A percentile compares a stretch with the other conserved stretches of the same genome.
Conservation (phyloP, 345 rosid species). For the Carallia pectinifolia region DNA sequence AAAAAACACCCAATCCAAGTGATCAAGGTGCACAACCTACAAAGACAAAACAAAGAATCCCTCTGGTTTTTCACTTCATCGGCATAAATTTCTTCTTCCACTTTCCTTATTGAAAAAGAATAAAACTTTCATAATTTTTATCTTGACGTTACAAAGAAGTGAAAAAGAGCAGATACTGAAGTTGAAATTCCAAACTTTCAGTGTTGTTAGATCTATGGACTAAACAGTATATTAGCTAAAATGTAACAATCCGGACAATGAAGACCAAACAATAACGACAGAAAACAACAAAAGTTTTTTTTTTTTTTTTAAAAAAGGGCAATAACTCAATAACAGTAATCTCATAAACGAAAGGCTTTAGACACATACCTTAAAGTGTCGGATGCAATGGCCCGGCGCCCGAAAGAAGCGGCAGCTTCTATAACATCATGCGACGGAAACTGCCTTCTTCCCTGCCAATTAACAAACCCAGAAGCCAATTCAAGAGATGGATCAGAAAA, state of each 20-base stretch:
- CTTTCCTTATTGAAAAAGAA: background rate
- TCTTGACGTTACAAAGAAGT: background rate
- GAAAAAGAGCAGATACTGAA: background rate
- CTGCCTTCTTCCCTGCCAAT: constrained; percentile 37
- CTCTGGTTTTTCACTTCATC: background rate
- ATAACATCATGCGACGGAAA: constrained; percentile 19
- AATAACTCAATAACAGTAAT: background rate
- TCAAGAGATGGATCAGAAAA: background rate
- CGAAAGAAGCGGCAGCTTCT: constrained; percentile 33
- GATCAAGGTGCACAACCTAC: background rate
- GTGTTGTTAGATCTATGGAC: background rate
- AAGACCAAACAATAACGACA: too few relatives aligned
- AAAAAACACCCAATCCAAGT: background rate
- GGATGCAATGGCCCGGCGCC: constrained; percentile 35
- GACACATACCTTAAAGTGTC: constrained; percentile 41
- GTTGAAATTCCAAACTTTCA: background rate
- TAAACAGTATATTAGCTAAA: too few relatives aligned
- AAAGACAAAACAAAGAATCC: background rate
- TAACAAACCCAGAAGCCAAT: background rate
- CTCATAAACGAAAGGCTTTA: background rate
- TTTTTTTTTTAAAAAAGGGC: background rate
- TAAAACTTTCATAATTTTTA: background rate
- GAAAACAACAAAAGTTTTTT: background rate
- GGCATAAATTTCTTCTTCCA: background rate
- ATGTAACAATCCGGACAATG: too few relatives aligned